Base-by-base conservation (phyloP, 2,329 filamentous ascomycete genomes). In the Metarhizium sp. region DNA sequence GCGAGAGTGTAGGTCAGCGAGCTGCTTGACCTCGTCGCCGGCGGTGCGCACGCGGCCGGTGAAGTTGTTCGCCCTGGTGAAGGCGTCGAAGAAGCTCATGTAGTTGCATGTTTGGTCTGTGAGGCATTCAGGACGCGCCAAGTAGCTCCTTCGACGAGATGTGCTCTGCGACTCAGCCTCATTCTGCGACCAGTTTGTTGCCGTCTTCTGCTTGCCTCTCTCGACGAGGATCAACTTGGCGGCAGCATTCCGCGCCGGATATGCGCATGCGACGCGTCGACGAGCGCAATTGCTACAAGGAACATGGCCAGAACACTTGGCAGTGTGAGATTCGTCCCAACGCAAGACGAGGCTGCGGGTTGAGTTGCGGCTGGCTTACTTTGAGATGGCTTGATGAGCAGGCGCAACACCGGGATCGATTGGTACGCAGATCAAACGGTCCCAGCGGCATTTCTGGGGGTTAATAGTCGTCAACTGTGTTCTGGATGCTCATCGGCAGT, bases 321-420 rank as follows among this genome's bases (percentile, higher is more conserved):
- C 20, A 16, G 20, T 18, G 45, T 48, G 6, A 48, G 45, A 10
- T 71, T 6, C 1, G 6, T 34, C 7, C 32, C 10, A 16, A 11
- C 13, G 38, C 38, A 40, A 13, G 14, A 40, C 11, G 5, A 36
- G 34, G 34, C 34, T 13, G 34, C 20, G 43, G 7, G 7, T 20
- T 25, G 20, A n/a, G 8, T 48, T 29, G 42, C 43, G 16, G n/a
- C 16, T 34, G 61, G 8, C 40, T 45, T 49, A 67, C 69, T 59
- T 71, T 71, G 8, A 71, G 60, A 55, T 72, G 69, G 51, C 68
- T 68, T 29, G 55, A 50, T 3, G 62, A 61, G 47, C 69, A 72
- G 4, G 59, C 53, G 29, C 59, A 51, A 36, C 69, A 72, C 11
- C 69, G 63, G 2, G 64, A 70, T 34, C 65, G 61, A 53, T 62